phyloP scores from a whole-genome alignment of 1,139 yeast genomes.

The Scheffersomyces stambukii region DNA sequence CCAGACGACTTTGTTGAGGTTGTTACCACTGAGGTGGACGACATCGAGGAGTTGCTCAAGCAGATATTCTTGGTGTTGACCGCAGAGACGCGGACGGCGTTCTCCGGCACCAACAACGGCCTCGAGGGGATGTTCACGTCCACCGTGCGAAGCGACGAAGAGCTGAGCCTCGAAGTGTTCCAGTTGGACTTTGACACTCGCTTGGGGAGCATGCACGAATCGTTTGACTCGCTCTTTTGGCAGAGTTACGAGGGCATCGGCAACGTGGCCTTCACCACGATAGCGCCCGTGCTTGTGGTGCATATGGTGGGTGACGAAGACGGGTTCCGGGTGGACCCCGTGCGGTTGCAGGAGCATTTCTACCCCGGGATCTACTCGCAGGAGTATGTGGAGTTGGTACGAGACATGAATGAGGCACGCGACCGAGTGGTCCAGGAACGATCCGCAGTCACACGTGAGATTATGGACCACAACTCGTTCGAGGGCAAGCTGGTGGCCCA shows the following conservation, averaged over 20 bases:
- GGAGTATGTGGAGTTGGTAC: conserved; percentile 16
- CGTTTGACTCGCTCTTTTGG: conserved; percentile 39
- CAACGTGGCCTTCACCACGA: conserved; percentile 20
- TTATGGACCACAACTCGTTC: conserved; percentile 30
- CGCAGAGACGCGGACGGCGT: conserved; percentile 11
- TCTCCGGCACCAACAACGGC: conserved; percentile 11
- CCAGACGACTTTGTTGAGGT: conserved; percentile 20
- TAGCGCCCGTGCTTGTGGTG: conserved; percentile 32
- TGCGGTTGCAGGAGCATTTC: conserved; percentile 23
- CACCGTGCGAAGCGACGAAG: neutral
- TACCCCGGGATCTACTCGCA: conserved; percentile 30
- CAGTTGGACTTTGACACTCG: conserved; percentile 35
- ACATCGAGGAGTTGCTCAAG: conserved; percentile 29
- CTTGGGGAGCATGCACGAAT: conserved; percentile 22
- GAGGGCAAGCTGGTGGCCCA: conserved; percentile 32
- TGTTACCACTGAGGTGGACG: conserved; percentile 19
- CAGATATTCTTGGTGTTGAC: conserved; percentile 19
- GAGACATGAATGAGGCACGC: conserved; percentile 17
- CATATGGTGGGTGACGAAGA: conserved; percentile 24
- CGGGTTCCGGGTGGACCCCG: conserved; percentile 12
- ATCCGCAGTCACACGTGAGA: conserved; percentile 15
- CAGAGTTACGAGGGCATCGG: conserved; percentile 27
- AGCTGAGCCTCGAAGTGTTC: conserved; percentile 12
- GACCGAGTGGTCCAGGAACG: conserved; percentile 14
- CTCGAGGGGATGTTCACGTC: neutral